Evolutionary conservation across 805 yeast species (phyloP).

Genomic region (Barnettozyma salicaria): DNA sequence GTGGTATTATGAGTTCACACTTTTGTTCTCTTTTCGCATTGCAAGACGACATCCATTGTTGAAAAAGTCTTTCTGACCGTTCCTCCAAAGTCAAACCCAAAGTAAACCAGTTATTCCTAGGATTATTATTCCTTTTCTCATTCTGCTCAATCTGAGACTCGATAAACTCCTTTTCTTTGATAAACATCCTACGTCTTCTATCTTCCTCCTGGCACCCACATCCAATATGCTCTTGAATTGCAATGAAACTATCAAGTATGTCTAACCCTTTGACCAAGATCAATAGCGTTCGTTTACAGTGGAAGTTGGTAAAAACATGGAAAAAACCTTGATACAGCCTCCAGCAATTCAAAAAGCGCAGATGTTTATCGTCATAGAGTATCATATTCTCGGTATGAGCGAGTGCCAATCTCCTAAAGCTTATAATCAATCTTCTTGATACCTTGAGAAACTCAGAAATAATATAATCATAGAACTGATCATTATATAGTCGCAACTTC

Average conservation of each 20-base stretch:
- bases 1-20: constrained; percentile 5
- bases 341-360: constrained; percentile 11
- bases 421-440: constrained; percentile 1
- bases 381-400: background rate
- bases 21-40: background rate
- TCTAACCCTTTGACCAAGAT: constrained; percentile 7
- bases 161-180: background rate
- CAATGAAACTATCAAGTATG: constrained; percentile 6
- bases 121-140: constrained; percentile 1
- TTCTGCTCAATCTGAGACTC: constrained; percentile 8
- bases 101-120: constrained; percentile 8
- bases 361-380: constrained; percentile 1
- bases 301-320: constrained; percentile 8
- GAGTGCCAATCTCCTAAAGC: background rate
- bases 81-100: constrained; percentile 2
- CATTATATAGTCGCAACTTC: constrained; percentile 4
- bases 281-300: constrained; percentile 7
- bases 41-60: background rate
- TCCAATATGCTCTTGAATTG: constrained; percentile 5
- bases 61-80: constrained; percentile 1
- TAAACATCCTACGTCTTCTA: constrained; percentile 1
- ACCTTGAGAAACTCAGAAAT: constrained; percentile 1
- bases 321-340: constrained; percentile 6
- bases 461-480: constrained; percentile 5
- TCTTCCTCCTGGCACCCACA: background rate